A percentile compares a stretch with the other conserved stretches of the same genome.
Conservation (phyloP, 805 yeast species). For the Hanseniaspora meyeri region DNA sequence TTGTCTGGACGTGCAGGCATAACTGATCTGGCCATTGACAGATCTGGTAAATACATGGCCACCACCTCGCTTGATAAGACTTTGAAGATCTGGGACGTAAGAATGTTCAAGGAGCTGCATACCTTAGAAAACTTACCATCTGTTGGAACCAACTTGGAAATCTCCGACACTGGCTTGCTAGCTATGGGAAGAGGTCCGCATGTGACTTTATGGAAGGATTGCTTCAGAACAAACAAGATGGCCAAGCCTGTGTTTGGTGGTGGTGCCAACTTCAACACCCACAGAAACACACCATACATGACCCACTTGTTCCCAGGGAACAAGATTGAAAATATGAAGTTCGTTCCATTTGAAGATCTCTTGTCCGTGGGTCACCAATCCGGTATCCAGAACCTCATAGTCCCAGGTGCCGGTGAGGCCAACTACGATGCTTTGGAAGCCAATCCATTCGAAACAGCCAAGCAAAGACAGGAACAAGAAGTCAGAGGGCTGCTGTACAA, state of each 20-base stretch:
- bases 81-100: slow-evolving; percentile 84
- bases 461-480: slow-evolving; percentile 88
- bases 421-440: slow-evolving; percentile 86
- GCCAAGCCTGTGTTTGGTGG: slow-evolving; percentile 41
- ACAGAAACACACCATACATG: slow-evolving; percentile 70
- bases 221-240: slow-evolving; percentile 33
- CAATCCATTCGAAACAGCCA: slow-evolving; percentile 83
- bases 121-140: slow-evolving; percentile 54
- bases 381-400: slow-evolving; percentile 72
- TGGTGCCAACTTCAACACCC: slow-evolving; percentile 18
- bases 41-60: slow-evolving; percentile 91
- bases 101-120: slow-evolving; percentile 67
- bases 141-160: slow-evolving; percentile 65
- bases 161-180: slow-evolving; percentile 78
- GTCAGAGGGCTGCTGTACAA: slow-evolving; percentile 77
- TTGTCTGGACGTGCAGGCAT: slow-evolving; percentile 80
- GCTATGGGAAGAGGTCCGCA: slow-evolving; percentile 95
- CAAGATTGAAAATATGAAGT: slow-evolving; percentile 51
- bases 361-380: slow-evolving; percentile 72
- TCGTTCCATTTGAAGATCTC: slow-evolving; percentile 94
- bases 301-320: slow-evolving; percentile 74
- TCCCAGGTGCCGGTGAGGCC: slow-evolving; percentile 98
- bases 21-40: slow-evolving; percentile 68
- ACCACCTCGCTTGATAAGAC: slow-evolving; percentile 78
- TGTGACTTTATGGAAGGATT: slow-evolving; percentile 87